Evolutionary conservation across 2,329 filamentous ascomycete species (phyloP).

Genomic region (Myotisia sp.): DNA sequence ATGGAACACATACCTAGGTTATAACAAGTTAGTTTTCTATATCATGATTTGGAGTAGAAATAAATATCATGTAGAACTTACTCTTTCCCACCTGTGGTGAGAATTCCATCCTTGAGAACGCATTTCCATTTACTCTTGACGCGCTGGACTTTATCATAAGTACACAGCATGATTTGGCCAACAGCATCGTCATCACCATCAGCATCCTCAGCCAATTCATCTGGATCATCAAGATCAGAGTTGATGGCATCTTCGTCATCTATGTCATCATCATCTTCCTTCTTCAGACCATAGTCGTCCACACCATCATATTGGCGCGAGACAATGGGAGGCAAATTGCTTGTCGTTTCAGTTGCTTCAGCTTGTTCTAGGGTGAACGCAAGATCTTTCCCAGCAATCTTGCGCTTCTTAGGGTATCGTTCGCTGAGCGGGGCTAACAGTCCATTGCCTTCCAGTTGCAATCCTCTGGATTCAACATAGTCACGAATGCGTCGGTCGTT

Average conservation of each 20-base stretch:
- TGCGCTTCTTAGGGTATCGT: conserved; percentile 27
- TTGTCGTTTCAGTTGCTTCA: conserved; percentile 6
- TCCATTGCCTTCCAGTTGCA: conserved; percentile 33
- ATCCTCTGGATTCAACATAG: conserved; percentile 29
- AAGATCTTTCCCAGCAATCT: conserved; percentile 12
- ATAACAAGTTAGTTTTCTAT: not conserved
- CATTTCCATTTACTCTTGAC: conserved; percentile 99
- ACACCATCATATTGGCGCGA: conserved; percentile 44
- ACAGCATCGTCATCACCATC: conserved; percentile 75
- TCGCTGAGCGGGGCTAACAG: conserved; percentile 31
- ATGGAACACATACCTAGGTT: conserved; percentile 21
- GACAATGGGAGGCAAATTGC: conserved; percentile 8
- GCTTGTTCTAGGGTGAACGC: conserved; percentile 2
- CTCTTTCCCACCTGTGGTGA: conserved; percentile 87
- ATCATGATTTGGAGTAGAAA: not conserved
- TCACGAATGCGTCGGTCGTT: conserved; percentile 29
- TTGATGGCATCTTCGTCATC: conserved; percentile 99
- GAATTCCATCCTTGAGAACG: conserved; percentile 86
- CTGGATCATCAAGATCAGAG: conserved; percentile 88
- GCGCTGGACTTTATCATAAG: conserved; percentile 96
- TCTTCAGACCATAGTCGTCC: conserved; percentile 39
- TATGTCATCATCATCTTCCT: conserved; percentile 53
- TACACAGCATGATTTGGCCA: conserved; percentile 91
- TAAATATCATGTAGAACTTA: conserved; percentile 28
- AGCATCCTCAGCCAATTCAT: conserved; percentile 70